phyloP scores from a whole-genome alignment of 371 early-diverging fungal genomes.

The Actinomucor elegans region DNA sequence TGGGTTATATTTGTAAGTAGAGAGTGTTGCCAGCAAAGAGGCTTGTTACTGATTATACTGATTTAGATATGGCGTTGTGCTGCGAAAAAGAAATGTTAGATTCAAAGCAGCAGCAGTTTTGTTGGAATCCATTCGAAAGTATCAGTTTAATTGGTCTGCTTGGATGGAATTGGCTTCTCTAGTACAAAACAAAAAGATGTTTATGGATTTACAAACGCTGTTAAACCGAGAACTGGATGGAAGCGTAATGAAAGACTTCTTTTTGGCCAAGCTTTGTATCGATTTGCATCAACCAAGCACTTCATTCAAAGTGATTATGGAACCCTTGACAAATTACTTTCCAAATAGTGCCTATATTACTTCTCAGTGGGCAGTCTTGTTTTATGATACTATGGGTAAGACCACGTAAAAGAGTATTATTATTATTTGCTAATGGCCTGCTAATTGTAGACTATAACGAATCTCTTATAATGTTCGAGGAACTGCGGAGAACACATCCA shows the following conservation, averaged over 20 bases:
- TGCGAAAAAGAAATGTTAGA: slow-evolving; percentile 44
- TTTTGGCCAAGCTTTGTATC: slow-evolving; percentile 53
- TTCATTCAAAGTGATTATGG: slow-evolving; percentile 25
- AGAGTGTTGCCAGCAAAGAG: no score
- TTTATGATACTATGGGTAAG: slow-evolving; percentile 41
- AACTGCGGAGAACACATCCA: slow-evolving; percentile 66
- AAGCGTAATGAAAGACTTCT: slow-evolving; percentile 62
- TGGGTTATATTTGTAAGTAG: slow-evolving; percentile 64
- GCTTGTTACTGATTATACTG: no score
- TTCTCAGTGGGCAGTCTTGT: slow-evolving; percentile 57
- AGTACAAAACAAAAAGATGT: slow-evolving; percentile 33
- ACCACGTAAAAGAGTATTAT: no score
- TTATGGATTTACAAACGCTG: slow-evolving; percentile 21
- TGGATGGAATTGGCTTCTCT: slow-evolving; percentile 77
- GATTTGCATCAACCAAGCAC: slow-evolving; percentile 33
- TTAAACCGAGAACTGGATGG: slow-evolving; percentile 28
- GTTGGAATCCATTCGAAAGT: slow-evolving; percentile 64
- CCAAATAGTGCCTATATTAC: slow-evolving; percentile 64
- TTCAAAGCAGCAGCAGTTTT: slow-evolving; percentile 59
- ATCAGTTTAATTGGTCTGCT: slow-evolving; percentile 90
- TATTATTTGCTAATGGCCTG: no score
- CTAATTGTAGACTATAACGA: slow-evolving; percentile 73
- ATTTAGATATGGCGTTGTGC: slow-evolving; percentile 56
- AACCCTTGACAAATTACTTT: slow-evolving; percentile 31
- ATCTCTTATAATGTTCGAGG: slow-evolving; percentile 70